These are phyloP conservation scores for Diaporthe nobilis DNA, from an alignment of 2,329 filamentous ascomycete genomes.

Conservation along the genomic window DNA sequence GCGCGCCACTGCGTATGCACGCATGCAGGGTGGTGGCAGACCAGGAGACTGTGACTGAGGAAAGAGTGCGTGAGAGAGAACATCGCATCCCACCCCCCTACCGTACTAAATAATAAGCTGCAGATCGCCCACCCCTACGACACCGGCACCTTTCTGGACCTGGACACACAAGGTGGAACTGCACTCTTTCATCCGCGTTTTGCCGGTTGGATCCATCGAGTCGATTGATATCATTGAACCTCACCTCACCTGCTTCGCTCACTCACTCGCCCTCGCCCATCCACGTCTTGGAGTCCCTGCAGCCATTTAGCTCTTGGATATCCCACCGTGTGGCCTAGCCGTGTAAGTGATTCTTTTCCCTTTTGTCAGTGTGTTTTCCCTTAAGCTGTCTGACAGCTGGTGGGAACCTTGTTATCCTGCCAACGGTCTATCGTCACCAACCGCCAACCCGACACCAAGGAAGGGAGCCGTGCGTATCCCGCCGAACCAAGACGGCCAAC, in stretches of 20 bases:
- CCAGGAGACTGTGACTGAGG: not conserved
- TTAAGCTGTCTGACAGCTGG: not conserved
- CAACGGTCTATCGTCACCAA: not conserved
- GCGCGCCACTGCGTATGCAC: conserved; percentile 20
- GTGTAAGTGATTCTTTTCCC: not conserved
- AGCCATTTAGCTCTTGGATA: conserved; percentile 9
- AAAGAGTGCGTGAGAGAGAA: not conserved
- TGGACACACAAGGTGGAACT: conserved; percentile 27
- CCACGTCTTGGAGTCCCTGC: not conserved
- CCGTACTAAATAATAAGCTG: conserved; percentile 34
- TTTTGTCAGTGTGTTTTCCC: not conserved
- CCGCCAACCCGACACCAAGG: conserved; percentile 21
- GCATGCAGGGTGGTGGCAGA: conserved; percentile 25
- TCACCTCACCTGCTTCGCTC: conserved; percentile 5
- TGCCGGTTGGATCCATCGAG: conserved; percentile 27
- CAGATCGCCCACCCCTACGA: conserved; percentile 32
- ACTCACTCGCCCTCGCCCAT: not conserved
- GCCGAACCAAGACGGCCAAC: conserved; percentile 12
- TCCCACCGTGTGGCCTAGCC: not conserved
- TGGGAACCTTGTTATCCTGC: not conserved
- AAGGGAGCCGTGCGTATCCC: conserved; percentile 29
- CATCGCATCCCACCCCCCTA: conserved; percentile 9
- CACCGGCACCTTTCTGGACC: conserved; percentile 9
- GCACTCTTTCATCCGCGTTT: conserved; percentile 26
- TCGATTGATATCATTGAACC: conserved; percentile 15